Conservation (phyloP, 306 rosid species). For the Lotus japonicus region DNA sequence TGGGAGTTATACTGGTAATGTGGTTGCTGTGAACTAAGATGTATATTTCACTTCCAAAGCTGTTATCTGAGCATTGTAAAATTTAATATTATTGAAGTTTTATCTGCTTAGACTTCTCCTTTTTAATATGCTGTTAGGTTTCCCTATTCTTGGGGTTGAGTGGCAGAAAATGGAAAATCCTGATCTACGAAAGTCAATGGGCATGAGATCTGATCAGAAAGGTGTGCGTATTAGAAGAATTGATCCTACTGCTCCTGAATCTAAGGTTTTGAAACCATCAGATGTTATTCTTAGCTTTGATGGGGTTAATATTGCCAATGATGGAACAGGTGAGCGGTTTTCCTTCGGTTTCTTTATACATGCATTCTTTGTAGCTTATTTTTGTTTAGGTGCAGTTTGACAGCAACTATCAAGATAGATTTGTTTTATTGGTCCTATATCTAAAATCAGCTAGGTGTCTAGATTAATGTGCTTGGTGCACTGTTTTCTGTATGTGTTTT, state of each 20-base stretch:
- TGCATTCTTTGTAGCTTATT: neutral
- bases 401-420: neutral
- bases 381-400: conserved; percentile 11
- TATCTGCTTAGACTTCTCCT: neutral
- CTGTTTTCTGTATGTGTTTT: neutral
- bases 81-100: neutral
- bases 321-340: conserved; percentile 73
- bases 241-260: conserved; percentile 88
- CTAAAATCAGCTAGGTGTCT: no score
- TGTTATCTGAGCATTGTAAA: conserved; percentile 3
- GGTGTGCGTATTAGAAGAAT: conserved; percentile 95
- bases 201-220: conserved; percentile 83
- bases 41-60: conserved; percentile 9
- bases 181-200: conserved; percentile 70
- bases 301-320: conserved; percentile 87
- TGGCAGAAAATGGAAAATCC: conserved; percentile 99
- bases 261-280: conserved; percentile 75
- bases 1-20: conserved; percentile 76
- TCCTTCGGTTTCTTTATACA: neutral
- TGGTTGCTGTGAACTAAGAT: conserved; percentile 17
- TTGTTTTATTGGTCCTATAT: no score
- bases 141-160: conserved; percentile 93
- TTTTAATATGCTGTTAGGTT: conserved; percentile 44
- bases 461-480: neutral
- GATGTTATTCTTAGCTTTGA: conserved; percentile 96